Conservation (phyloP, 371 early-diverging fungal genomes). For the Mucor circinelloides region DNA sequence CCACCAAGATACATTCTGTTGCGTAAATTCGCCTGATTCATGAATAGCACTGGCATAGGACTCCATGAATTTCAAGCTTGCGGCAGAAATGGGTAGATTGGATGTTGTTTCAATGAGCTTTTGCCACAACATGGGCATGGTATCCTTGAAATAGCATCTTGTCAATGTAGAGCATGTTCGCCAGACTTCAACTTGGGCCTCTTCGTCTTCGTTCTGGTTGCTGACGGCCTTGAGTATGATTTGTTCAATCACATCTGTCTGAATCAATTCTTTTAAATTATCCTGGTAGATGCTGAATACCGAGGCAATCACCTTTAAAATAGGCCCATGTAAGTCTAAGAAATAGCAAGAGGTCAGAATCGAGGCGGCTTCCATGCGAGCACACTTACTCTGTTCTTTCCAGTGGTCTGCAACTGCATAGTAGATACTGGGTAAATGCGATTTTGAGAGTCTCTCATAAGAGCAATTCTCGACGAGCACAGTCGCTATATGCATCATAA, state of each 20-base stretch:
- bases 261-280: background rate
- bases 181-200: conserved; percentile 16
- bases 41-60: conserved; percentile 38
- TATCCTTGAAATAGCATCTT: conserved; percentile 15
- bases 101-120: background rate
- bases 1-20: conserved; percentile 53
- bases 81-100: conserved; percentile 12
- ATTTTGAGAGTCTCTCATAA: conserved; percentile 47
- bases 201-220: background rate
- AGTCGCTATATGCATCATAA: conserved; percentile 37
- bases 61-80: conserved; percentile 43
- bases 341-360: background rate
- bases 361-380: background rate
- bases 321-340: conserved; percentile 25
- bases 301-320: conserved; percentile 40
- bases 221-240: conserved; percentile 14
- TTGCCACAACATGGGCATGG: conserved; percentile 19
- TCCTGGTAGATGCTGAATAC: conserved; percentile 27
- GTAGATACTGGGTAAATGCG: conserved; percentile 41
- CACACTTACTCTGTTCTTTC: conserved; percentile 26
- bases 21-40: background rate
- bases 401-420: conserved; percentile 25
- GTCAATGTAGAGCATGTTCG: conserved; percentile 21
- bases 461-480: conserved; percentile 47
- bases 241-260: conserved; percentile 4